Evolutionary conservation across 441 rosid species (phyloP), one percentile per base, ranked within the genome.

Genomic region (Cnidoscolus chayamansa): DNA sequence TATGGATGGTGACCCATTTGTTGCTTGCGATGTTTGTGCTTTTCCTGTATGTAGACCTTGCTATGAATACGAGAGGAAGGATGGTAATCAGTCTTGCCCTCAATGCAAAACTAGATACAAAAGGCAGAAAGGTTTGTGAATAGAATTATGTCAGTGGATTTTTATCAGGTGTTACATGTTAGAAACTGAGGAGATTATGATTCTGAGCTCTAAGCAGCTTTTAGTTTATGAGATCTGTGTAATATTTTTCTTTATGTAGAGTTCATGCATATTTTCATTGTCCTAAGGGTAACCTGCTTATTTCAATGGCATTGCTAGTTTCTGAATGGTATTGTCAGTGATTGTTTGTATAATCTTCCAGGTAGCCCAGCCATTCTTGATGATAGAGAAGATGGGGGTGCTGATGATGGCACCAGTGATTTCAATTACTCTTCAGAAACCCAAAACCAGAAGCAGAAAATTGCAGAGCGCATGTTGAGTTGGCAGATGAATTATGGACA

Each of bases 91-190:
- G 77, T 88, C 96, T 40, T 96, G 99, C 81, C 99, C 96, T 81
- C 97, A 89, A 73, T 96, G 99, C 86, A 96, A 93, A 87, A 91
- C 98, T n/a, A 83, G 87, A 77, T 93, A 96, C 90, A 87, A 78
- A 88, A 86, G 86, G 77, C 99, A 80, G 78, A 90, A 87, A 80
- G 98, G 99, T 87, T 68, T 56, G 78, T 82, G 2, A 72, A 68
- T 20, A 45, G 2, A 37, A 48, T 71, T 67, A n/a, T 57, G 54
- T 31, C n/a, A 47, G 48, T 20, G 37, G 53, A 51, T 40, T 45
- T 59, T 67, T 63, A 16, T 65, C 25, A 19, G 45, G 17, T 47
- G 49, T 51, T 51, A 13, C 48, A 4, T 61, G 32, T 40, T 62
- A 2, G 62, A 48, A 64, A 35, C 25, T 25, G 37, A 64, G 20